These are phyloP conservation scores for Raffaelea albimanens DNA, from an alignment of 2,329 filamentous ascomycete species.

Conservation along the genomic window DNA sequence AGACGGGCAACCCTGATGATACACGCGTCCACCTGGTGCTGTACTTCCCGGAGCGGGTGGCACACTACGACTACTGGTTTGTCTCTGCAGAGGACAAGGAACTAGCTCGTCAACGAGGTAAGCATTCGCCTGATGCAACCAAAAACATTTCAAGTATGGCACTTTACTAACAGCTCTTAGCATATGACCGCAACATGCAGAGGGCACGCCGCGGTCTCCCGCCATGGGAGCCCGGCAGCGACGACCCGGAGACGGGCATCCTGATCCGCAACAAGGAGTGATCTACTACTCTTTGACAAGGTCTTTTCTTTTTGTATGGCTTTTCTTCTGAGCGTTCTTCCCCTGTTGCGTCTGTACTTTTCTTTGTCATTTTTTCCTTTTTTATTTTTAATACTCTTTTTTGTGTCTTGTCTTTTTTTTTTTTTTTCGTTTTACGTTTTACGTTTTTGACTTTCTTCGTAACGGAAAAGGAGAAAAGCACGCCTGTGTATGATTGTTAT, in stretches of 20 bases:
- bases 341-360: neutral
- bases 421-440: neutral
- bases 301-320: neutral
- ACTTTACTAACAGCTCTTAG: constrained; percentile 1
- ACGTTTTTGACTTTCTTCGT: neutral
- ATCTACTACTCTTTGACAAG: neutral
- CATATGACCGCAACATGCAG: constrained; percentile 14
- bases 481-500: too few relatives aligned
- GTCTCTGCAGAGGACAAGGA: constrained; percentile 15
- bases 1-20: constrained; percentile 7
- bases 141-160: neutral
- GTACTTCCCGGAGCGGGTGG: constrained; percentile 16
- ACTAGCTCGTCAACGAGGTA: constrained; percentile 12
- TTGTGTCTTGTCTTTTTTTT: neutral
- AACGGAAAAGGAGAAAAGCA: too few relatives aligned
- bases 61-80: constrained; percentile 16
- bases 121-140: neutral
- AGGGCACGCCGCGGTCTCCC: constrained; percentile 12
- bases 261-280: constrained; percentile 13
- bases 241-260: constrained; percentile 15
- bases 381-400: neutral
- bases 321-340: neutral
- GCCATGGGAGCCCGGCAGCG: constrained; percentile 13
- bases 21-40: constrained; percentile 14
- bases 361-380: neutral